Evolutionary conservation across 2,329 filamentous ascomycete species (phyloP), one percentile per base, ranked within the genome.

Genomic region (Gaeumannomyces tritici): DNA sequence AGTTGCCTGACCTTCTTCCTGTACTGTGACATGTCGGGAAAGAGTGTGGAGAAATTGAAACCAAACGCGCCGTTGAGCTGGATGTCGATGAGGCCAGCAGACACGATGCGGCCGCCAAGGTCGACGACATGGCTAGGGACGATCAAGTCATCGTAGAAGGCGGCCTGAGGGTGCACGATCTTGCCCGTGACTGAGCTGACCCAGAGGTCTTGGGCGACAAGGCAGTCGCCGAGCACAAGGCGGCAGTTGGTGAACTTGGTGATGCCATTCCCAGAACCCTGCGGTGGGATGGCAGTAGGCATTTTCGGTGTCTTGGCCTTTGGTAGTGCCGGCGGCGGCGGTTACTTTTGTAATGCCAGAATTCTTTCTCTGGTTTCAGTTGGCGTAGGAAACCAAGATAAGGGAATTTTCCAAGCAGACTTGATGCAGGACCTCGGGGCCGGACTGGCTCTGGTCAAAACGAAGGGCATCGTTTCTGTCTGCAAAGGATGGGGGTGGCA

Each of bases 31-130:
- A 83, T 85, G 69, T 89, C 84, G 21, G 87, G 81, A n/a, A 89
- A 85, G 12, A 91, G 80, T 1, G 86, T 85, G 3, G 91, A 95
- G 73, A 96, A 96, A 77, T 96, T 93, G 79, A 96, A 96, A 63
- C 92, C 92, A 70, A 92, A 93, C 12, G 90, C 92, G 59, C 93
- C 93, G 70, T 97, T 97, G 68, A 97, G 86, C 74, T 97, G 93
- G 61, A 89, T 89, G 67, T 97, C 93, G 68, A 97, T 95, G 71
- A 97, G 82, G 29, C 93, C 93, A 0, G 93, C 91, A 0, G 89
- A 86, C 26, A 97, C 73, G 67, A 96, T 93, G 69, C 90, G 90
- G 63, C 91, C 91, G 61, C 86, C 84, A 1, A 97, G 85, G 70
- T 97, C 86, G 68, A 96, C 80, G 62, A 88, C 87, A 67, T 86